Evolutionary conservation across 2,329 filamentous ascomycete genomes (phyloP), one percentile per base, ranked within the genome.

Genomic region (Fusarium mangiferae): DNA sequence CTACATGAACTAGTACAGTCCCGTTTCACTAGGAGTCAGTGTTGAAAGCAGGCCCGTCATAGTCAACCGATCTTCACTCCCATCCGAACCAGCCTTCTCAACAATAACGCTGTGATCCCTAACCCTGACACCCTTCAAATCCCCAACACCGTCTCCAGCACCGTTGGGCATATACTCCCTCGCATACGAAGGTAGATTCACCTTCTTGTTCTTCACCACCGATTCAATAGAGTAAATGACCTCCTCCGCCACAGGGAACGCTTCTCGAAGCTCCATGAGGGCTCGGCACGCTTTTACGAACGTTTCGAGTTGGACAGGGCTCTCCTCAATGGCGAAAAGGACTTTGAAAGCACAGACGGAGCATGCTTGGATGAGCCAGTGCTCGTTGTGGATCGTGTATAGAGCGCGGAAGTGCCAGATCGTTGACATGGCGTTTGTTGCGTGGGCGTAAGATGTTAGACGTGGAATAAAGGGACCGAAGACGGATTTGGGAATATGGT

Each of bases 341-440:
- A 73, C 52, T 13, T 68, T 63, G 14, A 73, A 73, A 7, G 61
- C 70, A n/a, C 70, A 73, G 15, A 62, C 60, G 10, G 70, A 44
- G 26, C 54, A 41, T 17, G 52, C 70, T 33, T 73, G 70, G 22
- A 73, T 60, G 5, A 73, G 26, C 70, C 70, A 73, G 15, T 62
- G 33, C 20, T 73, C 70, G 11, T 70, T 73, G 1, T 54, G 60
- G 8, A 73, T 54, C 1, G 56, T 67, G 17, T 73, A 62, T 5
- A 73, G 59, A 14, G 70, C 48, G 4, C 70, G 70, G 20, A 73
- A 73, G 54, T 73, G 61, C 70, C 70, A 73, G 11, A 73, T 72
- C 5, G 66, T 62, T 38, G 69, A 73, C 66, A 73, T 73, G 8
- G 70, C 70, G 39, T 73, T 70, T 15, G 60, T 60, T 35, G 70